Evolutionary conservation across 2,329 filamentous ascomycete genomes (phyloP), one percentile per base, ranked within the genome.

Genomic region (Furcasterigmium sp.): DNA sequence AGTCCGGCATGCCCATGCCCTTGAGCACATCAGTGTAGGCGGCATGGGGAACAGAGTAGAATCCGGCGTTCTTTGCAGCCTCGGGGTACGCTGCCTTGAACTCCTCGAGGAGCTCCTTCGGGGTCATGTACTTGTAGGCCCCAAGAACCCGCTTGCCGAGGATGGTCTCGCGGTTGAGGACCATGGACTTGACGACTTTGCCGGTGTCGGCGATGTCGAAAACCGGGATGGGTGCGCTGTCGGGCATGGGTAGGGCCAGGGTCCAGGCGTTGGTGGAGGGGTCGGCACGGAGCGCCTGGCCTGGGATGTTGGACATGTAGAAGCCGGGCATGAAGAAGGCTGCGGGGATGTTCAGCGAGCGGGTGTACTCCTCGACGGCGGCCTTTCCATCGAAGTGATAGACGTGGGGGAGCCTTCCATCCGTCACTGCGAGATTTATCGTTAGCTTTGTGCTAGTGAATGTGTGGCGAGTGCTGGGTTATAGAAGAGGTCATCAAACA

Each of bases 351-450:
- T 67, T 68, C 2, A 71, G 59, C 0, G 52, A 44, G 11, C 73
- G 71, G 42, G 82, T 78, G 49, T 82, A 80, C 17, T 65, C 47
- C 50, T 81, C 77, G 10, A 76, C 68, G 25, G 72, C 59, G 20
- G 75, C 73, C 55, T 83, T 83, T 45, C 60, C 63, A 50, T 82
- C 78, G 46, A 83, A 83, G 45, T 75, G 70, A 38, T 60, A 47
- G 8, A 73, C 68, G n/a, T 64, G 50, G 5, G 56, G 34, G 2
- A 72, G 56, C 1, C 52, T 55, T 3, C 70, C 70, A 1, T 59
- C 57, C 29, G 63, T 61, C 2, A 68, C 43, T 48, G 20, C 21
- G n/a, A 14, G 18, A 11, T 8, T 17, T 11, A 13, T 8, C n/a
- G n/a, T 39, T 23, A 28, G n/a, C n/a, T n/a, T n/a, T 28, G n/a